These are phyloP conservation scores for Colletotrichum destructivum DNA, from an alignment of 2,329 filamentous ascomycete genomes.

Conservation along the genomic window DNA sequence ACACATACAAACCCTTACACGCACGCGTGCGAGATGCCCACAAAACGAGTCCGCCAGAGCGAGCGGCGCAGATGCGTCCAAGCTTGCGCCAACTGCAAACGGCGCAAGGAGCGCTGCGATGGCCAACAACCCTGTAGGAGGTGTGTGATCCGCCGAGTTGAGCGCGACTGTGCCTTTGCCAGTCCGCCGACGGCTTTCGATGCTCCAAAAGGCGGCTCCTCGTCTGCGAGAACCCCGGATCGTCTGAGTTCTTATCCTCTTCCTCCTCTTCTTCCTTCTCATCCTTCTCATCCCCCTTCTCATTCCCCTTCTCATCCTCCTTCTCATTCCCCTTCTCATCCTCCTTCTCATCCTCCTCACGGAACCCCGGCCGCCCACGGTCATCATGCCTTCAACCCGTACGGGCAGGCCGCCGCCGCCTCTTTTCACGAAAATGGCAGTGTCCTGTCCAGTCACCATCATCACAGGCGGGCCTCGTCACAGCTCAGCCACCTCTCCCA, in stretches of 20 bases:
- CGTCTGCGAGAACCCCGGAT: conserved; percentile 9
- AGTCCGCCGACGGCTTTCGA: conserved; percentile 6
- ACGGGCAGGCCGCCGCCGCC: background rate
- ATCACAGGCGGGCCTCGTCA: conserved; percentile 12
- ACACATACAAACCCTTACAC: background rate
- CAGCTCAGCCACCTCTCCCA: conserved; percentile 31
- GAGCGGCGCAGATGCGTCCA: conserved; percentile 48
- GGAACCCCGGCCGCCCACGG: conserved; percentile 10
- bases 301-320: no score
- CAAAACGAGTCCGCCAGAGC: conserved; percentile 41
- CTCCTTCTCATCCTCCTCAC: background rate
- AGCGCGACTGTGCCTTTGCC: conserved; percentile 44
- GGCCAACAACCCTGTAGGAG: conserved; percentile 48
- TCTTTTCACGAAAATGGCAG: conserved; percentile 8
- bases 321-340: no score
- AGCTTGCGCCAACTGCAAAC: conserved; percentile 49
- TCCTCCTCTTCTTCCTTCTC: no score
- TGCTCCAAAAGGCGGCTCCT: background rate
- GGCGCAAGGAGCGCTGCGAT: conserved; percentile 51
- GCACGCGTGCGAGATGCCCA: conserved; percentile 42
- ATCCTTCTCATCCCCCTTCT: no score
- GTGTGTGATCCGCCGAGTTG: conserved; percentile 46
- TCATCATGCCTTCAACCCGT: conserved; percentile 11
- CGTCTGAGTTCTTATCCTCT: background rate
- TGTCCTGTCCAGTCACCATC: conserved; percentile 12